Conservation (phyloP, 106 monocot species). For the Dendrobium huoshanense region DNA sequence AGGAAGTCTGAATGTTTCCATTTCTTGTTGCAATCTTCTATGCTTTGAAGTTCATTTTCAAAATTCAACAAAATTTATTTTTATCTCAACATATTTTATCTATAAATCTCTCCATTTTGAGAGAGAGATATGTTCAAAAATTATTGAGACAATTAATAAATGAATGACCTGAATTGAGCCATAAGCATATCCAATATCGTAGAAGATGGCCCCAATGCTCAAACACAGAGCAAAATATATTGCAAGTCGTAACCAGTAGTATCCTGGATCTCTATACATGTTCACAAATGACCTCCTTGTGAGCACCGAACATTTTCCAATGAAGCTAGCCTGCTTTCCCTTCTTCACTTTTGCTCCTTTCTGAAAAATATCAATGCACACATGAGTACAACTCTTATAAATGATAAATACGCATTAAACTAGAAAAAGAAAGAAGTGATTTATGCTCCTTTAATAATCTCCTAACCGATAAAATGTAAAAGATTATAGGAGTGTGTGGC, state of each 20-base stretch:
- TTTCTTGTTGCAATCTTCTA: no score
- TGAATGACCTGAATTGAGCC: conserved; percentile 16
- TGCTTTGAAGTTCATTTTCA: no score
- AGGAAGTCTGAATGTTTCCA: no score
- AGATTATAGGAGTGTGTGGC: no score
- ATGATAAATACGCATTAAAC: no score
- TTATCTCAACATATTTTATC: no score
- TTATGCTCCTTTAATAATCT: background rate
- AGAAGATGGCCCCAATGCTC: conserved; percentile 31
- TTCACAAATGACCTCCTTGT: conserved; percentile 37
- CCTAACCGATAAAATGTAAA: background rate
- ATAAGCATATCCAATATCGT: conserved; percentile 25
- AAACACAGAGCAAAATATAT: conserved; percentile 30
- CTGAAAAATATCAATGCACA: conserved; percentile 3
- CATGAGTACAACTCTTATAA: no score
- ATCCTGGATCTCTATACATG: conserved; percentile 49
- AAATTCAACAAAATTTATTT: no score
- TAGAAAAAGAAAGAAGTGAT: no score
- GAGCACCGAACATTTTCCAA: background rate
- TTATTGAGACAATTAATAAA: background rate
- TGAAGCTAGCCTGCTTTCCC: conserved; percentile 16
- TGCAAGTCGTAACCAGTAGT: conserved; percentile 37
- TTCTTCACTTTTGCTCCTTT: conserved; percentile 13
- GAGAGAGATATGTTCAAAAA: no score
- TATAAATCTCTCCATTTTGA: no score